These are phyloP conservation scores for Fagus crenata DNA, from an alignment of 306 rosid genomes.

Conservation along the genomic window DNA sequence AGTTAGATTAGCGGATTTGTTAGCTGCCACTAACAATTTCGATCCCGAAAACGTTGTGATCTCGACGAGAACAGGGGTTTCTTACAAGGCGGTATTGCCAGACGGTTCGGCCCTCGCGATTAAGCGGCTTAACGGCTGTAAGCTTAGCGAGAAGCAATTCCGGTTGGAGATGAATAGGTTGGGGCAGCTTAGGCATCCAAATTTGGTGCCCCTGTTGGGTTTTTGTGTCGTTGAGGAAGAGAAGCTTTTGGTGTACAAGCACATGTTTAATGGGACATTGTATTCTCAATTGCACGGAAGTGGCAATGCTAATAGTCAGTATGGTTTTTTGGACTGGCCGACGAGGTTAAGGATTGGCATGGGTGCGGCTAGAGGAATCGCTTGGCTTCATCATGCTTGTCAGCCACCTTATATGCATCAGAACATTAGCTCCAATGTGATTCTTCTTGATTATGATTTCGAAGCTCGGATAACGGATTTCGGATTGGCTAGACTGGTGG, in stretches of 20 bases:
- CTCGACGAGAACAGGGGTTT: slow-evolving; percentile 50
- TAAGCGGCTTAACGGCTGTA: slow-evolving; percentile 47
- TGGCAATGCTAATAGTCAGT: slow-evolving; percentile 46
- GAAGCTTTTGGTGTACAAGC: slow-evolving; percentile 64
- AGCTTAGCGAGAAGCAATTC: slow-evolving; percentile 52
- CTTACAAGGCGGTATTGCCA: slow-evolving; percentile 53
- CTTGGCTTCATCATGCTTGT: slow-evolving; percentile 66
- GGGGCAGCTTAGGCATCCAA: slow-evolving; percentile 56
- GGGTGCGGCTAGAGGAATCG: slow-evolving; percentile 60
- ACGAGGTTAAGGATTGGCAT: slow-evolving; percentile 53
- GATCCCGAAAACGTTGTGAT: slow-evolving; percentile 43
- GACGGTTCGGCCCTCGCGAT: slow-evolving; percentile 60
- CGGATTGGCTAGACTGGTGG: slow-evolving; percentile 52
- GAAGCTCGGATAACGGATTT: slow-evolving; percentile 56
- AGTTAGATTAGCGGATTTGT: slow-evolving; percentile 45
- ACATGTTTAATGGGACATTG: slow-evolving; percentile 59
- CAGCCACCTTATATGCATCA: slow-evolving; percentile 55
- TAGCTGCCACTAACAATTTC: slow-evolving; percentile 45
- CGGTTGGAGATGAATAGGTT: slow-evolving; percentile 53
- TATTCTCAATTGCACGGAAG: slow-evolving; percentile 44
- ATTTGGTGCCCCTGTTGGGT: slow-evolving; percentile 60
- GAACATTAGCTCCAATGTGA: slow-evolving; percentile 51
- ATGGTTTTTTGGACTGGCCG: slow-evolving; percentile 56
- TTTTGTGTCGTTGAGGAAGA: slow-evolving; percentile 57
- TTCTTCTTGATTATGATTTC: slow-evolving; percentile 60